Conservation (phyloP, 768 basidiomycete species). For the Lentinula lateritia region DNA sequence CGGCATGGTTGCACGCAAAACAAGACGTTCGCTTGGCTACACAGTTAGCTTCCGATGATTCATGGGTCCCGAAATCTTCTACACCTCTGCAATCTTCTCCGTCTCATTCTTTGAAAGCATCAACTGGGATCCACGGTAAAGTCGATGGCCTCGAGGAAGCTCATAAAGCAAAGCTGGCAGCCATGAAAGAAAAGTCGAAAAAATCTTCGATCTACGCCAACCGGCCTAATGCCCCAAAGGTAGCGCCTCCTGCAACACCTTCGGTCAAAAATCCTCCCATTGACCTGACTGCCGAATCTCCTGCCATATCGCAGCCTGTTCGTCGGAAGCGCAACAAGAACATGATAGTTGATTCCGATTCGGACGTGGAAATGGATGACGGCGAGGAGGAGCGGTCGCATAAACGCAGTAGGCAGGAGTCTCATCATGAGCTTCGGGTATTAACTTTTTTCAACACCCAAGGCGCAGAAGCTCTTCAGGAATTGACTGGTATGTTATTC, state of each 20-base stretch:
- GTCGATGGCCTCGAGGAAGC: conserved; percentile 73
- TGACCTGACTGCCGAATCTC: conserved; percentile 27
- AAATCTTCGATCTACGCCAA: conserved; percentile 81
- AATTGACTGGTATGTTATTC: conserved; percentile 58
- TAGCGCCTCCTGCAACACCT: conserved; percentile 30
- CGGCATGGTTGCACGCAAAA: conserved; percentile 64
- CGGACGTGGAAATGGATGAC: conserved; percentile 44
- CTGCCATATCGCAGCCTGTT: conserved; percentile 33
- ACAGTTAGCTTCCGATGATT: conserved; percentile 48
- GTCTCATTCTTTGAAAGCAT: conserved; percentile 14
- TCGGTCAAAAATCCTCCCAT: conserved; percentile 29
- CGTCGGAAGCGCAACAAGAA: conserved; percentile 53
- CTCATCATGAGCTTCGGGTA: conserved; percentile 43
- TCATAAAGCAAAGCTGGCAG: conserved; percentile 58
- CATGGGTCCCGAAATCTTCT: conserved; percentile 39
- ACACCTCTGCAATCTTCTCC: conserved; percentile 14
- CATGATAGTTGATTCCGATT: conserved; percentile 62
- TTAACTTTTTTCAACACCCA: conserved; percentile 68
- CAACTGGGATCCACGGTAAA: conserved; percentile 42
- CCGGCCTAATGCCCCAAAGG: conserved; percentile 42
- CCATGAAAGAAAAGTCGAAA: conserved; percentile 70
- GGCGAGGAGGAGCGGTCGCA: conserved; percentile 34
- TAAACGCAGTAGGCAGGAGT: conserved; percentile 26
- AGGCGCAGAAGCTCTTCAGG: conserved; percentile 58
- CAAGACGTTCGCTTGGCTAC: conserved; percentile 60